Evolutionary conservation across 2,329 filamentous ascomycete species (phyloP).

Genomic region (Emydomyces testavorans): DNA sequence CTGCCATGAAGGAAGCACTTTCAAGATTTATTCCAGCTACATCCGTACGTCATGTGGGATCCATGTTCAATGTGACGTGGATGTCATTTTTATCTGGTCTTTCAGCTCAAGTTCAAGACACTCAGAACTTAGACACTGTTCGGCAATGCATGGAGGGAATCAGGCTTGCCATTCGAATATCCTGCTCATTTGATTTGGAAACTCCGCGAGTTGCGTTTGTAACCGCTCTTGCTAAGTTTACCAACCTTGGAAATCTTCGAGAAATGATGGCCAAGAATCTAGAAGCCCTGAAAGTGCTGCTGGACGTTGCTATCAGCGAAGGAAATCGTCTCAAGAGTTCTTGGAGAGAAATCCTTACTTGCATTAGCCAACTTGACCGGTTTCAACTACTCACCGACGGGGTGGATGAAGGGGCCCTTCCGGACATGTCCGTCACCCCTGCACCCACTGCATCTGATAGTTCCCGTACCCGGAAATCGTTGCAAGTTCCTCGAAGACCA

Average conservation of each 20-base stretch:
- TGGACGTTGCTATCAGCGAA: constrained; percentile 86
- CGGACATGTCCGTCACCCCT: constrained; percentile 66
- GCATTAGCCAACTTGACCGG: constrained; percentile 88
- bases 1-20: constrained; percentile 55
- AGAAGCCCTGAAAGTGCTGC: constrained; percentile 78
- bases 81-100: constrained; percentile 97
- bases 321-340: constrained; percentile 80
- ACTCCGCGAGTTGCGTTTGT: constrained; percentile 94
- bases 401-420: constrained; percentile 82
- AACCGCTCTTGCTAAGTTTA: constrained; percentile 80
- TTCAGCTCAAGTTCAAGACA: constrained; percentile 85
- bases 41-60: constrained; percentile 86
- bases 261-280: constrained; percentile 96
- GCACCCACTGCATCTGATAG: constrained; percentile 49
- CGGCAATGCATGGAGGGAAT: constrained; percentile 89
- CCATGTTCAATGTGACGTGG: constrained; percentile 98
- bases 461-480: constrained; percentile 53
- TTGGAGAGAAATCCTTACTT: constrained; percentile 92
- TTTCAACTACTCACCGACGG: constrained; percentile 91
- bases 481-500: constrained; percentile 44
- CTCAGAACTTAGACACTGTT: constrained; percentile 84
- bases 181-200: constrained; percentile 83
- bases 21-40: constrained; percentile 80
- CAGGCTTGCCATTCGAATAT: constrained; percentile 83
- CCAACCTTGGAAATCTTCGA: constrained; percentile 87